phyloP scores from a whole-genome alignment of 352 stramenopile genomes.

The Phytophthora citrophthora region DNA sequence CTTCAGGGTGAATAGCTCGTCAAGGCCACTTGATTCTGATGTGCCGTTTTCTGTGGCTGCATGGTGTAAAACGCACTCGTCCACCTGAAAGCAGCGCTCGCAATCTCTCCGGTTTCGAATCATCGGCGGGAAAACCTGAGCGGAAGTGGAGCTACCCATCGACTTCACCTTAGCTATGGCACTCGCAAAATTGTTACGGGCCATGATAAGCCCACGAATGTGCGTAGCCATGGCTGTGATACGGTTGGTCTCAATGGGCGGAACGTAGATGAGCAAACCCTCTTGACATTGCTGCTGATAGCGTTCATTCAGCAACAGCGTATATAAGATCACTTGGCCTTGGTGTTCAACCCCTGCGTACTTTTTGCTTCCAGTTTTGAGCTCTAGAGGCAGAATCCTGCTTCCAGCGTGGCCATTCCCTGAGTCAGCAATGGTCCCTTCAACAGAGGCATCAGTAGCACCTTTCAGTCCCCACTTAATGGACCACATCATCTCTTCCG shows the following conservation, averaged over 20 bases:
- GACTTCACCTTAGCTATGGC: slow-evolving; percentile 66
- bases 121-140: slow-evolving; percentile 75
- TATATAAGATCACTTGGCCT: slow-evolving; percentile 92
- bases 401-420: slow-evolving; percentile 1
- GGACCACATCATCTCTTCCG: slow-evolving; percentile 89
- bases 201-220: slow-evolving; percentile 69
- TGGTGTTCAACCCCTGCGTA: slow-evolving; percentile 64
- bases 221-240: slow-evolving; percentile 64
- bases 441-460: slow-evolving; percentile 74
- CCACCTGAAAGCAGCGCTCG: slow-evolving; percentile 78
- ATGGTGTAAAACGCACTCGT: slow-evolving; percentile 90
- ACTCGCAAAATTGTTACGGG: slow-evolving; percentile 74
- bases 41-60: slow-evolving; percentile 77
- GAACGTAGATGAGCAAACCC: slow-evolving; percentile 76
- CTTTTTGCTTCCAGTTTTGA: slow-evolving; percentile 89
- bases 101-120: slow-evolving; percentile 73
- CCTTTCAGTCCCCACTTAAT: slow-evolving; percentile 87
- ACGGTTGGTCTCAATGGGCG: slow-evolving; percentile 72
- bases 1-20: slow-evolving; percentile 68
- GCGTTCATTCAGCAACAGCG: slow-evolving; percentile 79
- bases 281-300: slow-evolving; percentile 70
- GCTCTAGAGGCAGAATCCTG: slow-evolving; percentile 74
- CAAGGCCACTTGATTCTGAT: slow-evolving; percentile 65
- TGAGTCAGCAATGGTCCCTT: slow-evolving; percentile 40
- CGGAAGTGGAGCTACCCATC: slow-evolving; percentile 49